phyloP scores from a whole-genome alignment of 2,329 filamentous ascomycete genomes.

The Exophiala viscosa region DNA sequence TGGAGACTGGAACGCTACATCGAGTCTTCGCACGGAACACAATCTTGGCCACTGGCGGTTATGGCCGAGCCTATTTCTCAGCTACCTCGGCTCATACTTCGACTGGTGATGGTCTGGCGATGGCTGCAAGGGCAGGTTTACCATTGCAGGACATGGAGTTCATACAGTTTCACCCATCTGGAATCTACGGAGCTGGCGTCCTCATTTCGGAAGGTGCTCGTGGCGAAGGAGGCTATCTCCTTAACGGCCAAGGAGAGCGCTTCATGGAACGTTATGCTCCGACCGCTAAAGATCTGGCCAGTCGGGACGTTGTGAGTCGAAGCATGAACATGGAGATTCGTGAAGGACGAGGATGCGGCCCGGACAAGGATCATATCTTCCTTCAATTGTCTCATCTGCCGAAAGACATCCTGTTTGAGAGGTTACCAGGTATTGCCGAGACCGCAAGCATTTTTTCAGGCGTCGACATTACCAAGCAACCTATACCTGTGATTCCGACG shows the following conservation, averaged over 20 bases:
- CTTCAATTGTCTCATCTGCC: constrained; percentile 95
- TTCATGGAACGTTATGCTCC: constrained; percentile 99
- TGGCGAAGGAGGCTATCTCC: constrained; percentile 95
- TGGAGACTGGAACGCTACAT: constrained; percentile 96
- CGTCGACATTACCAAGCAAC: constrained; percentile 95
- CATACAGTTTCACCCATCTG: constrained; percentile 98
- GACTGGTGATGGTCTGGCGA: constrained; percentile 98
- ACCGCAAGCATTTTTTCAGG: constrained; percentile 95
- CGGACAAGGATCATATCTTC: constrained; percentile 98
- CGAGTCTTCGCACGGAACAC: constrained; percentile 96
- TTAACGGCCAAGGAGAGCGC: constrained; percentile 96
- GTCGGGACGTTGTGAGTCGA: constrained; percentile 91
- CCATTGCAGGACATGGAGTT: constrained; percentile 99
- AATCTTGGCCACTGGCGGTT: constrained; percentile 92
- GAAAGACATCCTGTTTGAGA: constrained; percentile 85
- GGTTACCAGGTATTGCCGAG: constrained; percentile 97
- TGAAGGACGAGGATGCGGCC: constrained; percentile 91
- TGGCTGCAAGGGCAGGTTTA: constrained; percentile 95
- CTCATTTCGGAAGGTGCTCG: constrained; percentile 96
- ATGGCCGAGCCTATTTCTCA: constrained; percentile 96
- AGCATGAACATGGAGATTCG: constrained; percentile 99
- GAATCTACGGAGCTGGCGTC: constrained; percentile 97
- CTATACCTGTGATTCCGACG: constrained; percentile 91
- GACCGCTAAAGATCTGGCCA: constrained; percentile 95
- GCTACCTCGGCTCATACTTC: constrained; percentile 98